Evolutionary conservation across 495 filamentous ascomycete species (phyloP), one percentile per base, ranked within the genome.

Genomic region (Penicillium angulare): DNA sequence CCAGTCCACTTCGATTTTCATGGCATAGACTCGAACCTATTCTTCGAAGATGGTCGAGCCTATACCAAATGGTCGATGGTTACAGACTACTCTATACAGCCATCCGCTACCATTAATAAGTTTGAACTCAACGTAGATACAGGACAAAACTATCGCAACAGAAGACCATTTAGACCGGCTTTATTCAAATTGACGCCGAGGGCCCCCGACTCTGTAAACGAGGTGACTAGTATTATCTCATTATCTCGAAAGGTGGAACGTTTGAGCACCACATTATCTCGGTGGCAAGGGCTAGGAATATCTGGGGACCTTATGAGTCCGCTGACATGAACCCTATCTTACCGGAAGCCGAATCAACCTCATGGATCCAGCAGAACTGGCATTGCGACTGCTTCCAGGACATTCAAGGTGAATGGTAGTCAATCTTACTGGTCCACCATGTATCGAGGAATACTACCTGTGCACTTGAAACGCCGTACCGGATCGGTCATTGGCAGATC

Each of bases 141-240:
- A 7, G 63, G 60, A 33, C 43, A 43, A 52, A 52, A 32, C 20
- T 60, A 16, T 31, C 53, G 0, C 53, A 60, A 33, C 39, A 60
- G 9, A 57, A 55, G 7, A 65, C 55, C 3, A 67, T 82, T 15
- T 80, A 76, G 75, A 76, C 71, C 27, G 80, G 79, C 7, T 75
- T 69, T n/a, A 70, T 68, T 31, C 65, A 66, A 2, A 51, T 63
- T 5, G 68, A 63, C 24, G 75, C 79, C 5, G 82, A 84, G 61
- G 82, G 80, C 5, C 80, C 82, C 7, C 34, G 17, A 16, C 17
- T 38, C 17, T 38, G 16, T 16, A 38, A 38, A 10, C 17, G 17
- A 10, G 35, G 17, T 20, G 15, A 9, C 3, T 20, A 1, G 7
- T 38, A 38, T 20, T 38, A 38, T 20, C 15, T 38, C 5, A 18